Base-by-base conservation (phyloP, 371 early-diverging fungal genomes). In the Lichtheimia ornata region DNA sequence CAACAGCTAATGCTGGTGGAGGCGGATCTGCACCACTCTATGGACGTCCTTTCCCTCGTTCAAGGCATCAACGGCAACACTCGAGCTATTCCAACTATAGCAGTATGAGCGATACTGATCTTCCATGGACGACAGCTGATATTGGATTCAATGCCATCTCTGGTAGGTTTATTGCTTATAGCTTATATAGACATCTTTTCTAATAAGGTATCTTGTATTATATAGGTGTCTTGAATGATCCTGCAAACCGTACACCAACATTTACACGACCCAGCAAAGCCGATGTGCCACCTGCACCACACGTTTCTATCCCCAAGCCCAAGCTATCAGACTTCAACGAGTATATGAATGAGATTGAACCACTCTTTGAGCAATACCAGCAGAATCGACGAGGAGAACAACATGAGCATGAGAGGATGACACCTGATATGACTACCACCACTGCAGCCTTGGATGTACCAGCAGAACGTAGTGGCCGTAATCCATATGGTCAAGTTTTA, bases 201-300 rank as follows among this genome's bases (percentile, higher is more conserved):
- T 35, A 35, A 11, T 35, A 2, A 11, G 2, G 3, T 30, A 27
- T 22, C 22, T 22, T 22, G 22, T n/a, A 43, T 43, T 22, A 18
- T 47, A 6, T 61, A 77, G 87, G 87, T 66, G 86, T 86, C 0
- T 59, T 86, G 49, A 86, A 86, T 61, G 84, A 86, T 61, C 86
- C 86, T 22, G 82, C 76, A 40, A 84, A 81, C 56, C 75, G 81
- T 50, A 64, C 74, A 1, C 71, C 75, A 22, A 72, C 76, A 4
- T 28, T 72, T 7, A 52, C 67, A 24, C 79, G 77, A 59, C 83
- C 85, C 7, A 79, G 74, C 44, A 82, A 83, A 60, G 66, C 69
- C 14, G 92, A 91, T 55, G 83, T 90, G 51, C 88, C 92, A 41
- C 78, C 88, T 7, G 89, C 90, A 4, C 69, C 86, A 4, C 86